Evolutionary conservation across 2,329 filamentous ascomycete genomes (phyloP), one percentile per base, ranked within the genome.

Genomic region (Epicoccum nigrum): DNA sequence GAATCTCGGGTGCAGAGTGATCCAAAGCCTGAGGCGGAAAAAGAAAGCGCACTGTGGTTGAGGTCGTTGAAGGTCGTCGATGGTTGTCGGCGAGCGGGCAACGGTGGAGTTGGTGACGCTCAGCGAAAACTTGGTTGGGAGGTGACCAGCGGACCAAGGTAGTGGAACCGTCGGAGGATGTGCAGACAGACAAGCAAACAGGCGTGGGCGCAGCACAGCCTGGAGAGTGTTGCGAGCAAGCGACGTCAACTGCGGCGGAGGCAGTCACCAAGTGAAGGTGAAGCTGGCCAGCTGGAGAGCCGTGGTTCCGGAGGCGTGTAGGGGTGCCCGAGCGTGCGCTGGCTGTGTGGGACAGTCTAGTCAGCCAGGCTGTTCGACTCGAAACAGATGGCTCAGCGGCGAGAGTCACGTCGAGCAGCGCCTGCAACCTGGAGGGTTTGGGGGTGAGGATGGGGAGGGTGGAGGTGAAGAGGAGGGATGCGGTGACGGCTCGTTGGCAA

Each of bases 321-420:
- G 54, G 47, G 46, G 31, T 50, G 51, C 45, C 54, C 57, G 57
- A 54, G 52, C 49, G 56, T 54, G 47, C 50, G 51, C 49, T 52
- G 37, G 49, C 49, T 52, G 49, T 38, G 39, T 16, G 34, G 25
- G 49, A 43, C 38, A 37, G 43, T 47, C 48, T 40, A 48, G 43
- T 54, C 54, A 59, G 59, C 47, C 54, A 56, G 49, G 59, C 56
- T 45, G 39, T 54, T 53, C 57, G 59, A 60, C 51, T 57, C 54
- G n/a, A n/a, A 55, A 54, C 41, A 52, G 32, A 55, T 54, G 55
- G 57, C 55, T 59, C 57, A 58, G 54, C 51, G 45, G 51, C 52
- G 45, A 52, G 41, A 49, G 57, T 56, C 51, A 57, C 55, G 54
- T 55, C 58, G 56, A 59, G 56, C 55, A 55, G 50, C 54, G 55